Evolutionary conservation across 2,329 filamentous ascomycete genomes (phyloP).

Genomic region (Cercospora canescens): DNA sequence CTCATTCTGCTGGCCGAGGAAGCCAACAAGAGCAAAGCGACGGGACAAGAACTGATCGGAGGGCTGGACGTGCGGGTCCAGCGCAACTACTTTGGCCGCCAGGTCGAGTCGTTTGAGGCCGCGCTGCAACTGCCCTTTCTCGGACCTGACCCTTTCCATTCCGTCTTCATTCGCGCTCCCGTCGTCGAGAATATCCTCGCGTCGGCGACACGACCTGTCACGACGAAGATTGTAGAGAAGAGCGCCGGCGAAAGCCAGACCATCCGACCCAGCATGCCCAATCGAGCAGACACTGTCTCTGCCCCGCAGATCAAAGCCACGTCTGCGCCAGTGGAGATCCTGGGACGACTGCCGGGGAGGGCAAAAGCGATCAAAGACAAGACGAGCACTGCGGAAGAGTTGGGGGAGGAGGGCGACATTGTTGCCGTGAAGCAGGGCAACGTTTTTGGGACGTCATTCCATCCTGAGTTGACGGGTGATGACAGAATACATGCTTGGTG

Average conservation of each 20-base stretch:
- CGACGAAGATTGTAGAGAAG: conserved; percentile 7
- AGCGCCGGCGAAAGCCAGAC: conserved; percentile 17
- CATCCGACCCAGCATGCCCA: conserved; percentile 6
- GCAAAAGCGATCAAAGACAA: conserved; percentile 51
- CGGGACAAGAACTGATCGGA: conserved; percentile 89
- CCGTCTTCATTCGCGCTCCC: conserved; percentile 91
- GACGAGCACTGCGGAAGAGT: conserved; percentile 47
- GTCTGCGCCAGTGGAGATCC: conserved; percentile 56
- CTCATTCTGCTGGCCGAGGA: conserved; percentile 87
- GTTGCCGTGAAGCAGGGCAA: conserved; percentile 89
- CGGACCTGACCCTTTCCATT: conserved; percentile 62
- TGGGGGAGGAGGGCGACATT: conserved; percentile 67
- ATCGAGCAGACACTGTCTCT: conserved; percentile 52
- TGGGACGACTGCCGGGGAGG: conserved; percentile 57
- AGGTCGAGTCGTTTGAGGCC: conserved; percentile 87
- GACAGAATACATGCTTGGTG: conserved; percentile 91
- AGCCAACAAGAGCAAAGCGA: conserved; percentile 84
- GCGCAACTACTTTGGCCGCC: conserved; percentile 91
- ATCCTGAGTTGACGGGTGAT: conserved; percentile 89
- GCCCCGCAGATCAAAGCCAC: conserved; percentile 56
- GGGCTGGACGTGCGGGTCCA: conserved; percentile 89
- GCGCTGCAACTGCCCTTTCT: conserved; percentile 71
- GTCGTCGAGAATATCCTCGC: conserved; percentile 81
- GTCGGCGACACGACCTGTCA: conserved; percentile 2
- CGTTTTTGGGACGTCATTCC: conserved; percentile 92